These are phyloP conservation scores for Gloeostereum incarnatum DNA, from an alignment of 768 basidiomycete species.

Conservation along the genomic window DNA sequence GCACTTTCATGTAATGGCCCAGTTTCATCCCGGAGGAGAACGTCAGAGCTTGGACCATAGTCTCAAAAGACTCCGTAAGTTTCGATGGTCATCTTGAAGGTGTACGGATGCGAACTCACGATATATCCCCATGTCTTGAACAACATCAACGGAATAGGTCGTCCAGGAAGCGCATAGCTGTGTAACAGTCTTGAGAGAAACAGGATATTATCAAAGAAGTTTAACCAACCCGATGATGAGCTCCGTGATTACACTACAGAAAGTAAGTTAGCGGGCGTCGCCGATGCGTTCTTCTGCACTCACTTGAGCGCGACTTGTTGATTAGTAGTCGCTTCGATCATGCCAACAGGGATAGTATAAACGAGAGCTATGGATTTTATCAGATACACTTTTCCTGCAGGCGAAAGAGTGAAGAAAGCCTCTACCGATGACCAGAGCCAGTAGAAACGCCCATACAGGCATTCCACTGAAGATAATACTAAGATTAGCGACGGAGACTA, in stretches of 20 bases:
- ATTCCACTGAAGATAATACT: constrained; percentile 21
- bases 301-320: constrained; percentile 56
- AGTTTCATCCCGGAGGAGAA: constrained; percentile 72
- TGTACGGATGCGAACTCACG: constrained; percentile 10
- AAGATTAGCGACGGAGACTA: constrained; percentile 3
- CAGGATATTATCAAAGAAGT: constrained; percentile 20
- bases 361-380: not conserved
- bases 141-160: constrained; percentile 73
- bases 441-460: constrained; percentile 58
- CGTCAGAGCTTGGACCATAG: constrained; percentile 37
- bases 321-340: constrained; percentile 79
- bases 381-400: not conserved
- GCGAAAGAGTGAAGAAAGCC: not conserved
- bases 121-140: constrained; percentile 39
- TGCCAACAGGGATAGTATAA: constrained; percentile 18
- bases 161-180: constrained; percentile 37
- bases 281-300: constrained; percentile 6
- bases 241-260: constrained; percentile 57
- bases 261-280: not conserved
- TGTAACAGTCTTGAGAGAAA: not conserved
- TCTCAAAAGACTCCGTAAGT: not conserved
- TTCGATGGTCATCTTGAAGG: no score
- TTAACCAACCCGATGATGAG: constrained; percentile 56
- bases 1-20: constrained; percentile 67
- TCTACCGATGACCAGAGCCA: constrained; percentile 38